Conservation (phyloP, 2,329 filamentous ascomycete species). For the Paracorniculantispora psalliotae region DNA sequence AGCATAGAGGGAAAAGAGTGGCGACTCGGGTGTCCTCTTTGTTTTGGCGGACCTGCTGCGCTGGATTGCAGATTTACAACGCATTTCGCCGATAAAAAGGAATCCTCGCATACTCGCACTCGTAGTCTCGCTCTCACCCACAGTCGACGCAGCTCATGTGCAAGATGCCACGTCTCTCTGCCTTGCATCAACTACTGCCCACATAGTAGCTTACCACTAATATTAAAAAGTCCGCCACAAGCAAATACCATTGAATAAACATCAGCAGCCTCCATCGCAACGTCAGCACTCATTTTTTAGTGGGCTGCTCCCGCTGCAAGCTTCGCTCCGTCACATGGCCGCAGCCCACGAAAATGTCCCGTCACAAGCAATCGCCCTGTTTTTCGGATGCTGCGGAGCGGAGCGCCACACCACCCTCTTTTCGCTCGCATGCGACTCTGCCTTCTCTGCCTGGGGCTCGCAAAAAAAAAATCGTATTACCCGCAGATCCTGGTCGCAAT, state of each 20-base stretch:
- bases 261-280: too few species aligned
- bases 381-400: slow-evolving; percentile 15
- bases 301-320: background rate
- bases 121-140: too few species aligned
- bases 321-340: slow-evolving; percentile 16
- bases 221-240: too few species aligned
- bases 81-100: background rate
- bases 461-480: background rate
- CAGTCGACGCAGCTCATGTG: too few species aligned
- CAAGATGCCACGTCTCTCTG: background rate
- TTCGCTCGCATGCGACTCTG: background rate
- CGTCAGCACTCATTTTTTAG: slow-evolving; percentile 6
- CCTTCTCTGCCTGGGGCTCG: too few species aligned
- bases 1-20: slow-evolving; percentile 1
- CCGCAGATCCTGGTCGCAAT: background rate
- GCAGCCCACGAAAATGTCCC: slow-evolving; percentile 18
- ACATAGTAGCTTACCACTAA: too few species aligned
- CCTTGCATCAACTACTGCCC: too few species aligned
- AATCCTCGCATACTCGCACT: too few species aligned
- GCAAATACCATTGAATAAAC: too few species aligned
- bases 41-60: background rate
- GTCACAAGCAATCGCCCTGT: slow-evolving; percentile 1
- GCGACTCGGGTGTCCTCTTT: background rate
- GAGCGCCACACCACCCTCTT: background rate
- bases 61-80: background rate